Evolutionary conservation across 177 flowering plant genomes (phyloP).

Genomic region (Vitis hybrid): DNA sequence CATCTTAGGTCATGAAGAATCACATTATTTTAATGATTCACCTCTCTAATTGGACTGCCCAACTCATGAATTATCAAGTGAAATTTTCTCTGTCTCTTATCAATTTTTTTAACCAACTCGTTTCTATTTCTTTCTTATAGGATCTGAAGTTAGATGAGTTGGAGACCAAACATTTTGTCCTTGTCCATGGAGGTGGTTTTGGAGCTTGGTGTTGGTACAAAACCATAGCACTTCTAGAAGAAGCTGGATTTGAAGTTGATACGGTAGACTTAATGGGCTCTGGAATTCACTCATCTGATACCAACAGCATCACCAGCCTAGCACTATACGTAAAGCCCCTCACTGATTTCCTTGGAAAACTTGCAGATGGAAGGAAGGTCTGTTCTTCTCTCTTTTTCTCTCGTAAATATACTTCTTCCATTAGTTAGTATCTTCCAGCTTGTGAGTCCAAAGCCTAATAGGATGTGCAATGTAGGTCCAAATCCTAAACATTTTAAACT

Average conservation of each 20-base stretch:
- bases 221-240: slow-evolving; percentile 84
- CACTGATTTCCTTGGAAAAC: slow-evolving; percentile 60
- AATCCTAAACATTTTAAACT: too few species aligned
- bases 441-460: too few species aligned
- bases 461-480: too few species aligned
- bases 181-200: slow-evolving; percentile 98
- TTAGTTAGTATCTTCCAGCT: background rate
- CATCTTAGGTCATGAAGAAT: too few species aligned
- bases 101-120: too few species aligned
- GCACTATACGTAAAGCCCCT: slow-evolving; percentile 87
- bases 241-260: slow-evolving; percentile 75
- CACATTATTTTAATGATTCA: too few species aligned
- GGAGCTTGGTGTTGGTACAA: slow-evolving; percentile 99
- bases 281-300: slow-evolving; percentile 75
- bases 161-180: slow-evolving; percentile 78
- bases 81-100: too few species aligned
- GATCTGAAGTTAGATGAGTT: slow-evolving; percentile 63
- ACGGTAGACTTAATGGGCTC: slow-evolving; percentile 90
- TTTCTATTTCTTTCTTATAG: slow-evolving; percentile 17
- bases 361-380: slow-evolving; percentile 68
- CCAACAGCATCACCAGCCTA: slow-evolving; percentile 75
- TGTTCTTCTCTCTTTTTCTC: background rate
- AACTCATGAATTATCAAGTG: background rate
- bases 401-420: background rate
- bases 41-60: too few species aligned